Evolutionary conservation across 305 asterid species (phyloP).

Genomic region (Fraxinus sp.): DNA sequence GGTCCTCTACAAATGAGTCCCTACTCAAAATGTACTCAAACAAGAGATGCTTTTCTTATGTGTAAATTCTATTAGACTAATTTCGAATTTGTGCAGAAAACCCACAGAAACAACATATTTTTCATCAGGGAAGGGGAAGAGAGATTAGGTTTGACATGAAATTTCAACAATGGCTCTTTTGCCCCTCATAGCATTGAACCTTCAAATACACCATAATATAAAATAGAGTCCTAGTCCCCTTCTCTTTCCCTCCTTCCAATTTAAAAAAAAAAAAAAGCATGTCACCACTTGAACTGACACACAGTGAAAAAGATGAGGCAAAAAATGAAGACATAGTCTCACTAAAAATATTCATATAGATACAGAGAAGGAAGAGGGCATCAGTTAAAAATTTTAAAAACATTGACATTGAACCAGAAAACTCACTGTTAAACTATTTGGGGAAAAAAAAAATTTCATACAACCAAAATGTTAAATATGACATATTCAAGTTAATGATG

Average conservation of each 20-base stretch:
- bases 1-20: not conserved
- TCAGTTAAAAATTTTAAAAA: not conserved
- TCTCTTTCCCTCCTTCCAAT: not conserved
- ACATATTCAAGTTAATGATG: not conserved
- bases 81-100: not conserved
- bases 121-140: not conserved
- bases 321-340: not conserved
- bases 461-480: conserved; percentile 11
- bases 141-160: not conserved
- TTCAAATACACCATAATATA: not conserved
- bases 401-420: not conserved
- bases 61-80: not conserved
- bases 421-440: not conserved
- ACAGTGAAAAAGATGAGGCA: not conserved
- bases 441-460: not conserved
- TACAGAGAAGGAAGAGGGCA: not conserved
- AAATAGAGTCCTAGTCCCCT: not conserved
- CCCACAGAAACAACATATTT: not conserved
- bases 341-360: not conserved
- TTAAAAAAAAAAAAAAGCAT: not conserved
- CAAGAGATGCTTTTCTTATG: not conserved
- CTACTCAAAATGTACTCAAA: not conserved
- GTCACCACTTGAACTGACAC: not conserved
- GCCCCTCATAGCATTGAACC: not conserved
- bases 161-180: not conserved